These are phyloP conservation scores for Heliamphora exappendiculata DNA, from an alignment of 148 eudicot genomes.

Conservation along the genomic window DNA sequence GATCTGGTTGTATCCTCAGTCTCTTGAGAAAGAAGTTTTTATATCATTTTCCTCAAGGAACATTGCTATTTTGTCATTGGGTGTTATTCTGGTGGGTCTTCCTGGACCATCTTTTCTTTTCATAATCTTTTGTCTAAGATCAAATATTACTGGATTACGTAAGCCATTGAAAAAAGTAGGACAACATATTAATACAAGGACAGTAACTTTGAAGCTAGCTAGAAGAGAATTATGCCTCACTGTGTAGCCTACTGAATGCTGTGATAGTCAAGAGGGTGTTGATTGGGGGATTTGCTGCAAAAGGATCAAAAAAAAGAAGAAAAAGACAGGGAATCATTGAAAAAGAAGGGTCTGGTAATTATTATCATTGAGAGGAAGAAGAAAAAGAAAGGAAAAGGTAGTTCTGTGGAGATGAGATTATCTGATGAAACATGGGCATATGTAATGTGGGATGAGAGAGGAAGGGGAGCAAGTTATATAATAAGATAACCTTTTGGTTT, in stretches of 20 bases:
- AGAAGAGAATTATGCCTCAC: neutral
- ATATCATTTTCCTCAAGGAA: neutral
- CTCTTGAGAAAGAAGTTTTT: neutral
- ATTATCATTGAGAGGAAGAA: conserved; percentile 40
- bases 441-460: conserved; percentile 19
- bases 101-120: neutral
- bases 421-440: conserved; percentile 53
- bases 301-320: no score
- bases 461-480: conserved; percentile 6
- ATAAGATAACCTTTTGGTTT: conserved; percentile 36
- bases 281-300: conserved; percentile 24
- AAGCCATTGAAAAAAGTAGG: neutral
- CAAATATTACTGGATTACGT: neutral
- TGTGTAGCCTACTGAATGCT: neutral
- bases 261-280: conserved; percentile 15
- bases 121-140: neutral
- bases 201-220: no score
- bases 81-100: neutral
- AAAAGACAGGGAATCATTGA: conserved; percentile 10
- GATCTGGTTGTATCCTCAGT: neutral
- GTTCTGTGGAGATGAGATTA: conserved; percentile 51
- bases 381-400: conserved; percentile 27
- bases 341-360: conserved; percentile 44
- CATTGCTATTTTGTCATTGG: neutral
- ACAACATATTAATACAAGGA: no score